A percentile compares a stretch with the other conserved stretches of the same genome.
Evolutionary conservation across 371 early-diverging fungal species (phyloP).

Genomic region (Mucor mucedo): DNA sequence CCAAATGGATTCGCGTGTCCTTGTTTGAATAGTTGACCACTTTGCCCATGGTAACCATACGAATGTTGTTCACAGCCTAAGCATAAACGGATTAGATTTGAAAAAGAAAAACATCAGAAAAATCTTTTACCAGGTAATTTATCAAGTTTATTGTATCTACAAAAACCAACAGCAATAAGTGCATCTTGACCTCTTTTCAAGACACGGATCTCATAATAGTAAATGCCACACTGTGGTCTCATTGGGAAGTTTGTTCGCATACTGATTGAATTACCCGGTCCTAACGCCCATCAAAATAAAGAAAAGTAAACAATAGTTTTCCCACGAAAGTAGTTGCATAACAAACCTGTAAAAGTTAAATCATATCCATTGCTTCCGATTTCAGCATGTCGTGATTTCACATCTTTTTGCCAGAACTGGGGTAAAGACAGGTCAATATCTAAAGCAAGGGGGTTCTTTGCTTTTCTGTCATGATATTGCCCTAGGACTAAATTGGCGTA

Average conservation of each 20-base stretch:
- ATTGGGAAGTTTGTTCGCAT: constrained; percentile 82
- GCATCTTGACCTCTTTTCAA: constrained; percentile 86
- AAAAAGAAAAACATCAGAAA: not conserved
- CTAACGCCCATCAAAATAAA: constrained; percentile 42
- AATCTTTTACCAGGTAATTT: constrained; percentile 75
- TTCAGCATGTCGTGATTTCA: constrained; percentile 53
- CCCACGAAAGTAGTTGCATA: constrained; percentile 8
- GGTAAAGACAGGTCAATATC: constrained; percentile 53
- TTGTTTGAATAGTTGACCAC: constrained; percentile 78
- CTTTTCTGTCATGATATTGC: constrained; percentile 32
- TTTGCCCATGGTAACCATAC: constrained; percentile 91
- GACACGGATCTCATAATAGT: constrained; percentile 88
- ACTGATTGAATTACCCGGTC: constrained; percentile 84
- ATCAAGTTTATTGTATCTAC: constrained; percentile 49
- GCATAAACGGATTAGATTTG: not conserved
- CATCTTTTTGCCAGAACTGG: constrained; percentile 63
- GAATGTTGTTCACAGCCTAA: constrained; percentile 76
- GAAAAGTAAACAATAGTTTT: constrained; percentile 17
- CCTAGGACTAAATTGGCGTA: constrained; percentile 40
- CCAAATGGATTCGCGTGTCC: constrained; percentile 58
- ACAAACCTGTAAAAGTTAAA: constrained; percentile 55
- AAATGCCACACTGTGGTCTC: constrained; percentile 86
- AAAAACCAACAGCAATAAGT: constrained; percentile 87
- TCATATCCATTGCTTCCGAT: constrained; percentile 56
- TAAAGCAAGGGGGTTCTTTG: not conserved